Evolutionary conservation across 352 stramenopile species (phyloP), one percentile per base, ranked within the genome.

Genomic region (Phytophthora palmivora): DNA sequence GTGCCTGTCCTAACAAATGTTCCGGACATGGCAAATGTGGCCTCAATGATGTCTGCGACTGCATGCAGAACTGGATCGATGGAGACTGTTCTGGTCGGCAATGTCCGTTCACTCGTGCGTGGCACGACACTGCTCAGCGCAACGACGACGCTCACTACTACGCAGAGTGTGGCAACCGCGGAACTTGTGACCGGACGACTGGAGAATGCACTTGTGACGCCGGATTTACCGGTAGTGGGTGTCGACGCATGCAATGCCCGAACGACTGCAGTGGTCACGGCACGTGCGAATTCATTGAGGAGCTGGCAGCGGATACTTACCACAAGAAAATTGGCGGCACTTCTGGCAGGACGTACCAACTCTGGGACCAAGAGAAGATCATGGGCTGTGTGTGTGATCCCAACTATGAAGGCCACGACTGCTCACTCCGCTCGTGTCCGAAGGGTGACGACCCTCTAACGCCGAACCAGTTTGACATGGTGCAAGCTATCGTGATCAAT

Each of bases 311-410:
- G 15, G 72, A 85, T 19, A 48, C 55, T 19, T 82, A 67, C 53
- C 43, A 89, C 58, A 84, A 78, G 60, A 67, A 67, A 11, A 54
- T 92, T 14, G 58, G 57, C 16, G 71, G 79, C 4, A 56, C 72
- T 0, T 4, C 71, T 3, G 61, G 63, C 0, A 60, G 65, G 10
- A 73, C 74, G 34, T 73, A 91, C 38, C 60, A 76, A 28, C 70
- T 88, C 19, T 96, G 88, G 86, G 88, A 96, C 52, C 75, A 74
- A 14, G 84, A 95, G 41, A 94, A 89, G 70, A 79, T 96, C 33
- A 82, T 86, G 38, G 88, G 88, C 24, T 97, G 91, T 47, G 56
- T 72, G 7, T 96, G 89, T 45, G 86, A 97, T 43, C 56, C 61
- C 10, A 77, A 73, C 0, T 96, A 74, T 55, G 41, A 76, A 6